Evolutionary conservation across 140 eudicot genomes (phyloP).

Genomic region (Stevia rebaudiana): DNA sequence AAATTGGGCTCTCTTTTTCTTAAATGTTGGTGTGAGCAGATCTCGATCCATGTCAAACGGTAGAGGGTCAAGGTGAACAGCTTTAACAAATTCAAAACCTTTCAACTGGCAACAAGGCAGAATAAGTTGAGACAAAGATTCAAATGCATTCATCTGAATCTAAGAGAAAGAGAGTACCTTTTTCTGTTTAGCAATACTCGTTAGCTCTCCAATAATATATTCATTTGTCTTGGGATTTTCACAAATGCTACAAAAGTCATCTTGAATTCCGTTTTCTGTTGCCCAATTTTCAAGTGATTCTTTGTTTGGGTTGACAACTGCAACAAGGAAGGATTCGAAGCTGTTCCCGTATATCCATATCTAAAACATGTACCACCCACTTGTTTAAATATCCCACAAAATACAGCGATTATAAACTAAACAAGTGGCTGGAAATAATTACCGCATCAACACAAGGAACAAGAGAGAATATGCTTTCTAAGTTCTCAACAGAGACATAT

Average conservation of each 20-base stretch:
- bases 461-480: slow-evolving; percentile 67
- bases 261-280: slow-evolving; percentile 47
- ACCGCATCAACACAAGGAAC: slow-evolving; percentile 66
- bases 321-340: slow-evolving; percentile 83
- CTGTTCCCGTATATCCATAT: slow-evolving; percentile 92
- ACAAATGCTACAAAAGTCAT: slow-evolving; percentile 53
- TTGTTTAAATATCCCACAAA: too few relatives aligned
- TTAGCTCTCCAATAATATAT: slow-evolving; percentile 56
- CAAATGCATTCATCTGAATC: too few relatives aligned
- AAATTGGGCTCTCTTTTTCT: slow-evolving; percentile 78
- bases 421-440: too few relatives aligned
- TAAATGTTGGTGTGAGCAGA: slow-evolving; percentile 87
- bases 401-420: too few relatives aligned
- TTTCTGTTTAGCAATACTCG: slow-evolving; percentile 60
- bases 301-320: slow-evolving; percentile 78
- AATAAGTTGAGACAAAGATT: background rate
- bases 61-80: slow-evolving; percentile 65
- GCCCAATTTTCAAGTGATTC: slow-evolving; percentile 73
- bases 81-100: slow-evolving; percentile 82
- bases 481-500: slow-evolving; percentile 84
- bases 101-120: slow-evolving; percentile 47
- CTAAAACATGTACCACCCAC: slow-evolving; percentile 56
- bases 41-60: slow-evolving; percentile 96
- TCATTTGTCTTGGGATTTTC: slow-evolving; percentile 55
- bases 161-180: slow-evolving; percentile 67